Evolutionary conservation across 768 basidiomycete genomes (phyloP), one percentile per base, ranked within the genome.

Genomic region (Piloderma croceum): DNA sequence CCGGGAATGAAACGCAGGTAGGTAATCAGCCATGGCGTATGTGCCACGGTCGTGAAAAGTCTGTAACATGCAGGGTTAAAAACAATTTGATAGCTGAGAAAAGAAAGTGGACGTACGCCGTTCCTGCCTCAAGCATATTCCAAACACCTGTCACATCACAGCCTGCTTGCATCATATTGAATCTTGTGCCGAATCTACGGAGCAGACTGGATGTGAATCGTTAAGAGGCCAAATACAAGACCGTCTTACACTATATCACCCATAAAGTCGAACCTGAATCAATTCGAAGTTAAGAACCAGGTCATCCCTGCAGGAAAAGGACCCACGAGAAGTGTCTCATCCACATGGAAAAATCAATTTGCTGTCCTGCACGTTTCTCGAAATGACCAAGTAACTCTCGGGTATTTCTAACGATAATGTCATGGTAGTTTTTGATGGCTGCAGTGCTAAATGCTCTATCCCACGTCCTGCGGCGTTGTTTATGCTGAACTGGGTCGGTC

Each of bases 351-450:
- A 70, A 35, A 35, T 70, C 49, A 36, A 69, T 21, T 24, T n/a
- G n/a, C 50, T 44, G 17, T 53, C 49, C 22, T 45, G 19, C 25
- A 45, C 43, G 50, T 56, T 31, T 45, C 45, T 38, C 61, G 5
- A 55, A 49, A 3, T 40, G 48, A 27, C 36, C 46, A 2, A 61
- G 47, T 7, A 70, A 50, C 23, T 69, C 55, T 15, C 52, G 33
- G 0, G 46, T 49, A 13, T 69, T 59, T 39, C 51, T 62, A 5
- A 53, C 51, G 10, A 72, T 51, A n/a, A 64, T 59, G 1, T 43
- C 53, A 44, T 70, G 61, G 45, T 74, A 74, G 10, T 62, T 66
- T 47, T 71, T 70, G n/a, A 74, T 42, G 5, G 69, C 65, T 5
- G 58, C 44, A 13, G 62, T 54, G 35, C 55, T 65, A 47, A 74